A percentile compares a stretch with the other conserved stretches of the same genome.
Conservation (phyloP, 352 stramenopile genomes). For the Phytophthora pini region DNA sequence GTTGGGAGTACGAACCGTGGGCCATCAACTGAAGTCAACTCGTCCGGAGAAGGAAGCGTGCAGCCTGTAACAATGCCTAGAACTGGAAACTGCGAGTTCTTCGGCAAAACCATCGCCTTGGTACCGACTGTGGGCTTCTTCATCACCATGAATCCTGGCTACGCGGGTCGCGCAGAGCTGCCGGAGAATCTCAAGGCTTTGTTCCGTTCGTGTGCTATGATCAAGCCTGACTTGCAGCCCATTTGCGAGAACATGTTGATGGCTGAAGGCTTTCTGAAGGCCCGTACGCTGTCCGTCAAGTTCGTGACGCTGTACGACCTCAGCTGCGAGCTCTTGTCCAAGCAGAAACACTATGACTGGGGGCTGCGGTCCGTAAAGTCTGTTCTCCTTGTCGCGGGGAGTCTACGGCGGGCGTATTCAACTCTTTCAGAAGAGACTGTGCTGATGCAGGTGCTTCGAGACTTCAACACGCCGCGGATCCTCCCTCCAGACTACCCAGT, state of each 20-base stretch:
- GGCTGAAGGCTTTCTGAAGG: conserved; percentile 92
- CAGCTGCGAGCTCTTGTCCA: conserved; percentile 86
- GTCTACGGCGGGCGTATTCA: conserved; percentile 89
- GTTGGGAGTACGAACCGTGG: conserved; percentile 32
- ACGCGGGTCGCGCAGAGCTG: conserved; percentile 90
- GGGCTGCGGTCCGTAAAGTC: conserved; percentile 96
- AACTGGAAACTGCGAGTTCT: conserved; percentile 87
- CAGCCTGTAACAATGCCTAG: conserved; percentile 47
- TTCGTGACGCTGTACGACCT: conserved; percentile 93
- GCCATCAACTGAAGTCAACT: conserved; percentile 11
- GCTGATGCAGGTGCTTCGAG: conserved; percentile 95
- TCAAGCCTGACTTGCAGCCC: conserved; percentile 89
- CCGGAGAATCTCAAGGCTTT: conserved; percentile 94
- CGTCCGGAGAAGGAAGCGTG: conserved; percentile 24
- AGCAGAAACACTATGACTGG: conserved; percentile 95
- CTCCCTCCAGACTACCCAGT: conserved; percentile 93
- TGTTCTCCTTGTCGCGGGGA: conserved; percentile 95
- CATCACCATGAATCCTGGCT: conserved; percentile 96
- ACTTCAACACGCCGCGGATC: conserved; percentile 97
- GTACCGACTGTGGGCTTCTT: conserved; percentile 91
- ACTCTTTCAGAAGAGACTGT: conserved; percentile 90
- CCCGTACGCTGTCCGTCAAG: conserved; percentile 81
- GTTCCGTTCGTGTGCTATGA: conserved; percentile 94
- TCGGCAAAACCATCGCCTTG: conserved; percentile 87
- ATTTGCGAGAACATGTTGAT: conserved; percentile 97